A percentile compares a stretch with the other conserved stretches of the same genome.
Conservation (phyloP, 805 yeast species). For the Candida sphagnicola region DNA sequence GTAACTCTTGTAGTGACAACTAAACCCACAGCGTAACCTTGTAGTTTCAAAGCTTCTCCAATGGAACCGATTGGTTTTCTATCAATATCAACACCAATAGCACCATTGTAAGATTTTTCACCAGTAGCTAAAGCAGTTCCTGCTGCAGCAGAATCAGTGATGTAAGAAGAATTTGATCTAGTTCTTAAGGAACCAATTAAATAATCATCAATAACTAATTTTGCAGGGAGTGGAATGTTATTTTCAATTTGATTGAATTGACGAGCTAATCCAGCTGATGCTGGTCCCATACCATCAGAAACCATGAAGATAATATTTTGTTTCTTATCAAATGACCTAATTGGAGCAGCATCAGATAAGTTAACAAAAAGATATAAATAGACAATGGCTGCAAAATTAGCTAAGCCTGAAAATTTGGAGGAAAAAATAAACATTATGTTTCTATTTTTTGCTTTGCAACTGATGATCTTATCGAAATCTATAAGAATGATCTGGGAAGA, state of each 20-base stretch:
- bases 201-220: slow-evolving; percentile 60
- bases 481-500: too few relatives aligned
- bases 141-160: slow-evolving; percentile 95
- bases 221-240: slow-evolving; percentile 48
- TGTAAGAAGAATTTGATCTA: slow-evolving; percentile 68
- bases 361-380: slow-evolving; percentile 5
- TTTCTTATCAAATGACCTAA: slow-evolving; percentile 28
- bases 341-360: slow-evolving; percentile 7
- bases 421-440: not conserved
- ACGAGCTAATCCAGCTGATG: slow-evolving; percentile 74
- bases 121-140: slow-evolving; percentile 92
- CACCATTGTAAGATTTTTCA: slow-evolving; percentile 79
- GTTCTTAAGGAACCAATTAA: slow-evolving; percentile 83
- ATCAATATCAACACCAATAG: slow-evolving; percentile 74
- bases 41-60: slow-evolving; percentile 78
- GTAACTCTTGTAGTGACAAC: slow-evolving; percentile 91
- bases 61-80: slow-evolving; percentile 78
- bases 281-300: slow-evolving; percentile 93
- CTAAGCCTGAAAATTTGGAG: not conserved
- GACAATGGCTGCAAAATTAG: slow-evolving; percentile 1
- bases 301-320: slow-evolving; percentile 82
- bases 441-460: too few relatives aligned
- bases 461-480: too few relatives aligned
- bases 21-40: slow-evolving; percentile 78
- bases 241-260: slow-evolving; percentile 63